phyloP scores from a whole-genome alignment of 331 rosid species.

The Acacia concinna region DNA sequence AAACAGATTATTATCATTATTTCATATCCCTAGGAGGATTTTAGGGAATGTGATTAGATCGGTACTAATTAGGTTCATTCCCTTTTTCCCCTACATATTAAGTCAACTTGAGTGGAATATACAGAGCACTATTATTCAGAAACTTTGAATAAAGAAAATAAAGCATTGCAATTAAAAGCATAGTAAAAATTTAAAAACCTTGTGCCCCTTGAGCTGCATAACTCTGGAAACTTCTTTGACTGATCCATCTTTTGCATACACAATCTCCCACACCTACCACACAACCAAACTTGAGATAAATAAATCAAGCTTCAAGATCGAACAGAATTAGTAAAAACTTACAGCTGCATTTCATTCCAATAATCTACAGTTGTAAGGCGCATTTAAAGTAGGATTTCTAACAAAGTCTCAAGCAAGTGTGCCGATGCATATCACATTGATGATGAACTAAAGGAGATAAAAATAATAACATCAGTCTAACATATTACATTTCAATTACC shows the following conservation, averaged over 20 bases:
- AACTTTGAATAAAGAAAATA: neutral
- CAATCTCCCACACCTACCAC: conserved; percentile 89
- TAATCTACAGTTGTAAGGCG: neutral
- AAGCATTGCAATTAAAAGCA: neutral
- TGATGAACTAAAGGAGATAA: conserved; percentile 10
- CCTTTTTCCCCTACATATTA: too few species aligned
- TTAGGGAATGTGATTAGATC: too few species aligned
- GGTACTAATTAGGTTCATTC: too few species aligned
- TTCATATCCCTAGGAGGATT: too few species aligned
- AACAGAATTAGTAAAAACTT: neutral
- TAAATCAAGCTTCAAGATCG: neutral
- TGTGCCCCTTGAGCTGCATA: conserved; percentile 99
- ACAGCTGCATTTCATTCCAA: neutral
- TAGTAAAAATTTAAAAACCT: conserved; percentile 50
- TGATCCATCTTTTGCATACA: conserved; percentile 92
- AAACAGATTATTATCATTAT: too few species aligned
- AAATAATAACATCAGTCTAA: neutral
- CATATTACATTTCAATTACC: neutral
- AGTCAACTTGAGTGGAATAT: too few species aligned
- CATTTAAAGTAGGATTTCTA: neutral
- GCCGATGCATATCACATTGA: neutral
- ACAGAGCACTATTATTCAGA: too few species aligned
- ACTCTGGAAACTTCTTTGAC: conserved; percentile 84
- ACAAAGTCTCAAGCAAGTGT: conserved; percentile 9
- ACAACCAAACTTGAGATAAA: conserved; percentile 27